Evolutionary conservation across 257 asterid species (phyloP).

Genomic region (Capsicum baccatum): DNA sequence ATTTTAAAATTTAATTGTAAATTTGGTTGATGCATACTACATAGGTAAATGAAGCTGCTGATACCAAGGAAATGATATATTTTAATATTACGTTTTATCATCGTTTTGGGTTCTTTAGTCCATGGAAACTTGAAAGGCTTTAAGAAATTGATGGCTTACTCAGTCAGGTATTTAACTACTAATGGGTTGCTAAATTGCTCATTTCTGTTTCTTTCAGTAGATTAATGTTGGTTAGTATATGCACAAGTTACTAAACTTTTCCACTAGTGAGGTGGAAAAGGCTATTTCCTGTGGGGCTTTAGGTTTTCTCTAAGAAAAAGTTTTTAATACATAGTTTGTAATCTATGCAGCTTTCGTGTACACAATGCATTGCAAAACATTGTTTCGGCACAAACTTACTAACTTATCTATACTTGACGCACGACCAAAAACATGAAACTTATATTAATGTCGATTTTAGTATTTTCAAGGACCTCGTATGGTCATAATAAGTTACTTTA

Average conservation of each 20-base stretch:
- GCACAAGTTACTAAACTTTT: not conserved
- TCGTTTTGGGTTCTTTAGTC: slow-evolving; percentile 42
- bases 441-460: not conserved
- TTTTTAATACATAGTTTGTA: not conserved
- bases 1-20: not conserved
- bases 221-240: not conserved
- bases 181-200: not conserved
- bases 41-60: slow-evolving; percentile 69
- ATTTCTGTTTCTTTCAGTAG: slow-evolving; percentile 17
- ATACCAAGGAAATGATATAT: slow-evolving; percentile 61
- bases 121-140: slow-evolving; percentile 91
- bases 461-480: not conserved
- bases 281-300: not conserved
- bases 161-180: slow-evolving; percentile 61
- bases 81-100: not conserved
- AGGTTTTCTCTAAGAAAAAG: not conserved
- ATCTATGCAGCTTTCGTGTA: not conserved
- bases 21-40: slow-evolving; percentile 30
- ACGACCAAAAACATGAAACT: not conserved
- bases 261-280: not conserved
- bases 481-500: not conserved
- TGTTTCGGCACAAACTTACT: not conserved
- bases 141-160: slow-evolving; percentile 70
- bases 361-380: not conserved
- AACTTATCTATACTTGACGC: not conserved